These are phyloP conservation scores for Globisporangium iwayamae DNA, from an alignment of 352 stramenopile genomes.

Conservation along the genomic window DNA sequence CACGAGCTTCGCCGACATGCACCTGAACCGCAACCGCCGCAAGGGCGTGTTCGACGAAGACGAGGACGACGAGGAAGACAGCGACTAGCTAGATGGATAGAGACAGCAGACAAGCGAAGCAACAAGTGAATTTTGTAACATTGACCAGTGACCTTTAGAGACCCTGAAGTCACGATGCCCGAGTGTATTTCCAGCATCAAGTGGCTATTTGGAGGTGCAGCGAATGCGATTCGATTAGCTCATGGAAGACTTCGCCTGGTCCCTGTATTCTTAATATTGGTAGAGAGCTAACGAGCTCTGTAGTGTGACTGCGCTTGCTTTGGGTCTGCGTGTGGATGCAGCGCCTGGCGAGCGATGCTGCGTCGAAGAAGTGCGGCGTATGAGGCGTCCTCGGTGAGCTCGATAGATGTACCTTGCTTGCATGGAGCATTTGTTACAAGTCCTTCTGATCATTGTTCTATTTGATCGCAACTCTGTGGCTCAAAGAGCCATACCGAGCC, in stretches of 20 bases:
- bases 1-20: constrained; percentile 38
- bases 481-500: background rate
- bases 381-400: constrained; percentile 7
- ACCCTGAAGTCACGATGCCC: no score
- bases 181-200: background rate
- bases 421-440: background rate
- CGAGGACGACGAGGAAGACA: constrained; percentile 53
- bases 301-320: background rate
- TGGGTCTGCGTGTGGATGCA: background rate
- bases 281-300: background rate
- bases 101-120: no score
- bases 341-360: constrained; percentile 1
- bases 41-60: constrained; percentile 74
- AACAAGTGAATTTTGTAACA: constrained; percentile 2
- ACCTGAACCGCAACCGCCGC: constrained; percentile 77
- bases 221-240: background rate
- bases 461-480: background rate
- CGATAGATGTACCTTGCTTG: background rate
- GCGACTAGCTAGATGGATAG: constrained; percentile 28
- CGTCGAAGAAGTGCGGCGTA: constrained; percentile 15
- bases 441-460: background rate
- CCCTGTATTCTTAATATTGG: background rate
- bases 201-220: background rate
- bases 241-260: no score
- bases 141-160: background rate